Percentiles rank a stretch among this genome's conserved stretches.
Evolutionary conservation across 306 rosid species (phyloP).

Genomic region (Lupinus albus): DNA sequence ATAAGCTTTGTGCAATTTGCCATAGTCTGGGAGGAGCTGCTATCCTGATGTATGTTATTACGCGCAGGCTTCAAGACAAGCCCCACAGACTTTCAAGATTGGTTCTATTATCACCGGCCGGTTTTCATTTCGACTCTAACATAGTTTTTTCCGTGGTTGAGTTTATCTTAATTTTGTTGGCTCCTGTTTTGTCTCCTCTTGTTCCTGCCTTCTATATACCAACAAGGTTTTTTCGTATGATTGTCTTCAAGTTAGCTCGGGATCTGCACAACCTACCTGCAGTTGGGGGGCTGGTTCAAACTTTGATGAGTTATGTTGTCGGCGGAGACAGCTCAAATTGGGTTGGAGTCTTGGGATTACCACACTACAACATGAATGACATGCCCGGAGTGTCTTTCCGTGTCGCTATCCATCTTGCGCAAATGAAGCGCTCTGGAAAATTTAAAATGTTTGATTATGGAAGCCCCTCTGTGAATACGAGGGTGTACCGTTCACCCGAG

Average conservation of each 20-base stretch:
- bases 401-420: slow-evolving; percentile 81
- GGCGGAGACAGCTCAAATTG: slow-evolving; percentile 99
- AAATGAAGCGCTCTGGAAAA: slow-evolving; percentile 71
- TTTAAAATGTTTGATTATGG: slow-evolving; percentile 84
- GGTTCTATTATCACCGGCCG: slow-evolving; percentile 85
- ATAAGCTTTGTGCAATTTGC: slow-evolving; percentile 78
- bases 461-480: slow-evolving; percentile 54
- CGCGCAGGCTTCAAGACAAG: slow-evolving; percentile 65
- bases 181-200: slow-evolving; percentile 68
- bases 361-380: slow-evolving; percentile 95
- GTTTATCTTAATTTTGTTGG: slow-evolving; percentile 51
- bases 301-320: slow-evolving; percentile 75
- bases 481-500: slow-evolving; percentile 63
- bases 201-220: slow-evolving; percentile 89
- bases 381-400: slow-evolving; percentile 89
- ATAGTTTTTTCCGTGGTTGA: slow-evolving; percentile 62
- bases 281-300: slow-evolving; percentile 91
- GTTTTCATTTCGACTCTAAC: slow-evolving; percentile 79
- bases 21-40: slow-evolving; percentile 98
- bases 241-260: slow-evolving; percentile 82
- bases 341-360: slow-evolving; percentile 85
- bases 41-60: slow-evolving; percentile 68
- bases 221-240: slow-evolving; percentile 91
- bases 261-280: slow-evolving; percentile 90
- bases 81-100: slow-evolving; percentile 87